Evolutionary conservation across 2,329 filamentous ascomycete species (phyloP), one percentile per base, ranked within the genome.

Genomic region (Fusarium sp.): DNA sequence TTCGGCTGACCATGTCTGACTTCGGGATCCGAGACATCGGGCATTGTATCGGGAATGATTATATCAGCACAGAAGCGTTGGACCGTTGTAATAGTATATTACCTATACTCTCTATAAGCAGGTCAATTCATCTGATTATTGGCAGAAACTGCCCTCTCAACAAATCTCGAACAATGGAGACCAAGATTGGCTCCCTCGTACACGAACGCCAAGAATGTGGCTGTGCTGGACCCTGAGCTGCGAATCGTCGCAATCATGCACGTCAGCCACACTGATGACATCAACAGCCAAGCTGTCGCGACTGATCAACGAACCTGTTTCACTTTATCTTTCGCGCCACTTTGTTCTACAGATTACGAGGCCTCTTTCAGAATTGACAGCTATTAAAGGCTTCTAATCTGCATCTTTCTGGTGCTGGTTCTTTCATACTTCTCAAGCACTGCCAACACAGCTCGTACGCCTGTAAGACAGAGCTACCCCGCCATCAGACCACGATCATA

Each of bases 211-310:
- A 39, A 52, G 35, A 50, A 16, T 9, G 74, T 77, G 76, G 76
- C 76, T 75, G 72, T 78, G 74, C 57, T 64, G 67, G 64, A 74
- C 65, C 63, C 67, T 70, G 48, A 52, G 25, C 48, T n/a, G 48
- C 25, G 11, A 25, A 52, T 39, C 64, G 57, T 73, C 64, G 74
- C 72, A 75, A 70, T 58, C 65, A 41, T 39, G 20, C 50, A 11
- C 48, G 35, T 41, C 72, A 76, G 76, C 76, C 76, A 78, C 74
- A 52, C 23, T 60, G 61, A 78, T 77, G 76, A 78, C 76, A 78
- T 78, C 76, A 78, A 73, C 54, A 30, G 30, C 37, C 61, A 67
- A 54, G 67, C 56, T 74, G 71, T 72, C 63, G 45, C 71, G 71
- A 59, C 52, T 64, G 67, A 60, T 61, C 9, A n/a, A 64, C 39